A percentile compares a stretch with the other conserved stretches of the same genome.
Conservation (phyloP, 1,284 basidiomycete genomes). For the Xerocomus minutiporus region DNA sequence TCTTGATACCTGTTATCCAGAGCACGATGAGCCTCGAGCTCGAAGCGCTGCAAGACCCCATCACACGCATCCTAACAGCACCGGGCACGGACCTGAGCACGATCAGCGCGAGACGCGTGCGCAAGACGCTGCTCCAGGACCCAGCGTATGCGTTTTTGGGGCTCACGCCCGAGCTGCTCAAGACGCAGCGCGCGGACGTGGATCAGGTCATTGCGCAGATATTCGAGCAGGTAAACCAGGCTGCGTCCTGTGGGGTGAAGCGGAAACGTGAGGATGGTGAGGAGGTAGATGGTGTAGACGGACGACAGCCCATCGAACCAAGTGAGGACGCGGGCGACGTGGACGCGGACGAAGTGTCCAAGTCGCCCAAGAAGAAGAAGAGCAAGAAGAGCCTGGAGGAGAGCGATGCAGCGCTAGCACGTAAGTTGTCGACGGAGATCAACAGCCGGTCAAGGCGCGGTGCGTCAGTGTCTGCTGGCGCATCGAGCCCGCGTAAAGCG, state of each 20-base stretch:
- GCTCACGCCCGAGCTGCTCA: conserved; percentile 53
- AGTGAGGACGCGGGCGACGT: conserved; percentile 20
- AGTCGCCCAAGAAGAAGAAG: conserved; percentile 46
- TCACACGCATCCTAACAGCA: conserved; percentile 61
- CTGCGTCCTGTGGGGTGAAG: conserved; percentile 29
- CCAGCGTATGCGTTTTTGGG: conserved; percentile 35
- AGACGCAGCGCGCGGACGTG: conserved; percentile 54
- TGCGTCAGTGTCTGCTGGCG: conserved; percentile 43
- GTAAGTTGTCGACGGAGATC: conserved; percentile 66
- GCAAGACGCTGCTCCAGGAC: conserved; percentile 54
- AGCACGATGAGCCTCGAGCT: conserved; percentile 31
- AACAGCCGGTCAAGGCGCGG: conserved; percentile 59
- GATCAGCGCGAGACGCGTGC: conserved; percentile 75
- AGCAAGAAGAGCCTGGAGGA: conserved; percentile 40
- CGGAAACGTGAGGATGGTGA: conserved; percentile 28
- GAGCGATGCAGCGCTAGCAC: conserved; percentile 63
- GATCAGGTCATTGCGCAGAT: conserved; percentile 57
- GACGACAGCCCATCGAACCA: conserved; percentile 25
- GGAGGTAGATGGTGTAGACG: conserved; percentile 1
- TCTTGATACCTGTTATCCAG: background rate
- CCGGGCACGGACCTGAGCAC: conserved; percentile 67
- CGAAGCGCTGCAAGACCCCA: conserved; percentile 50
- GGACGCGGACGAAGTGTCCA: conserved; percentile 30
- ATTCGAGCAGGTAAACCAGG: conserved; percentile 52
- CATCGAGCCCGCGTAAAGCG: conserved; percentile 37